phyloP scores from a whole-genome alignment of 176 grass and related monocot genomes.

The Aegilops speltoides region DNA sequence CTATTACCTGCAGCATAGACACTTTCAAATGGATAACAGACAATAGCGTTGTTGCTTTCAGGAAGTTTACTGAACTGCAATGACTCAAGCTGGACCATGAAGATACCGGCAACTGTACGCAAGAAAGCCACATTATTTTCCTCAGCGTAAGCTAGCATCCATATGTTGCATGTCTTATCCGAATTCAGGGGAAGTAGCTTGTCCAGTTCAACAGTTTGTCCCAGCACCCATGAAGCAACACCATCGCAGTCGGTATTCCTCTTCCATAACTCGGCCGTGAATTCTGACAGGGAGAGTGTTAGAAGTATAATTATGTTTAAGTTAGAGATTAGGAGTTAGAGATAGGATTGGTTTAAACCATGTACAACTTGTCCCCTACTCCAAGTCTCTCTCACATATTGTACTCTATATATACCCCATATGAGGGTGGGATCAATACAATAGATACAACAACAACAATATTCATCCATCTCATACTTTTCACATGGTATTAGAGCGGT shows the following conservation, averaged over 20 bases:
- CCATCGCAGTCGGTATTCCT: not conserved
- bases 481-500: too few relatives aligned
- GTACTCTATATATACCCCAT: too few relatives aligned
- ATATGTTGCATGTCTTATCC: not conserved
- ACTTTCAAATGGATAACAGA: not conserved
- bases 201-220: not conserved
- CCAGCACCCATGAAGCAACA: not conserved
- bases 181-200: not conserved
- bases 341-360: too few relatives aligned
- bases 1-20: not conserved
- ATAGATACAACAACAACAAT: too few relatives aligned
- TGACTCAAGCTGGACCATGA: not conserved
- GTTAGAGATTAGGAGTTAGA: too few relatives aligned
- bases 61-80: not conserved
- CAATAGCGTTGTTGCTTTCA: not conserved
- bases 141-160: not conserved
- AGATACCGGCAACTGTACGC: not conserved
- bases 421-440: too few relatives aligned
- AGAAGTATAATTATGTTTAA: too few relatives aligned
- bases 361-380: too few relatives aligned
- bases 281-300: not conserved
- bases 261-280: not conserved
- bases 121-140: conserved; percentile 1
- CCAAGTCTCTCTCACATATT: too few relatives aligned
- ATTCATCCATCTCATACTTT: too few relatives aligned